Conservation (phyloP, 495 filamentous ascomycete species). For the Acidiella bohemica region DNA sequence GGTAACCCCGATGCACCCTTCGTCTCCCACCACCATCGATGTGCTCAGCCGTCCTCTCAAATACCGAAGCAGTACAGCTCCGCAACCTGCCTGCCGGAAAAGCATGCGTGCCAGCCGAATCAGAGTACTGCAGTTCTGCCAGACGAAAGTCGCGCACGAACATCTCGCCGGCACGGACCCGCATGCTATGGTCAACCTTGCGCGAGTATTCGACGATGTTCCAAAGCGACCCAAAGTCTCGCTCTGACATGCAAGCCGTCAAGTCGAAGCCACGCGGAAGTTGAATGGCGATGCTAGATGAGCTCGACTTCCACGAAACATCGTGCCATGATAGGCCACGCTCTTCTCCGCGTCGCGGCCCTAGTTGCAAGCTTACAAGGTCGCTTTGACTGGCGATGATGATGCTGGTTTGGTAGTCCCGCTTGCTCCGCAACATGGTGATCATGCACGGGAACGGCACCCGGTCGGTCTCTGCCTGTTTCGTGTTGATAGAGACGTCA, state of each 20-base stretch:
- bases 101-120: conserved; percentile 46
- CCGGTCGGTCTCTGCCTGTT: conserved; percentile 47
- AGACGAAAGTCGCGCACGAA: conserved; percentile 50
- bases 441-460: conserved; percentile 57
- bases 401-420: conserved; percentile 51
- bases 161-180: conserved; percentile 49
- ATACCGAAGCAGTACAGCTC: conserved; percentile 54
- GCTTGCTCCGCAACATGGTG: conserved; percentile 55
- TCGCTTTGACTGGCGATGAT: conserved; percentile 64
- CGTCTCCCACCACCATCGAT: conserved; percentile 51
- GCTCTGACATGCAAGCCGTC: conserved; percentile 52
- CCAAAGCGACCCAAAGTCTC: conserved; percentile 62
- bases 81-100: conserved; percentile 63
- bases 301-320: conserved; percentile 58
- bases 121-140: conserved; percentile 60
- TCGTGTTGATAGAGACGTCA: conserved; percentile 54
- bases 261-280: conserved; percentile 57
- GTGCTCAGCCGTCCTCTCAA: conserved; percentile 50
- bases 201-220: conserved; percentile 68
- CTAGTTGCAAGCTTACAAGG: conserved; percentile 59
- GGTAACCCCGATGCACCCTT: conserved; percentile 58
- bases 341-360: conserved; percentile 39
- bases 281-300: conserved; percentile 45
- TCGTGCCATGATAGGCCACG: conserved; percentile 55
- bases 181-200: conserved; percentile 56